Percentiles rank a stretch among this genome's conserved stretches.
Evolutionary conservation across 345 rosid genomes (phyloP).

Genomic region (Diplotaxis tenuifolia): DNA sequence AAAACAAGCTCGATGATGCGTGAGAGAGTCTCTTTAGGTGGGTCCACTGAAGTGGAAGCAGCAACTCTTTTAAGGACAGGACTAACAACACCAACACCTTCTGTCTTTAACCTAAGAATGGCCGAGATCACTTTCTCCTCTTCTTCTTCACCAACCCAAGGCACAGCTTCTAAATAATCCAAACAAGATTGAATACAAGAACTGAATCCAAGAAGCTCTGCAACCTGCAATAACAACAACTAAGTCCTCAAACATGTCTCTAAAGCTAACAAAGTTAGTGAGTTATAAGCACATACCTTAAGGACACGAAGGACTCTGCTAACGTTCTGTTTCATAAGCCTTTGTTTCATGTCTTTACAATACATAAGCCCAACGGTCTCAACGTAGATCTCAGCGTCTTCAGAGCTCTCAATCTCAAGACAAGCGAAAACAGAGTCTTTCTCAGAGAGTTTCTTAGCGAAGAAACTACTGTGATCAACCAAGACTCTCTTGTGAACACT

Average conservation of each 20-base stretch:
- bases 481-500: constrained; percentile 81
- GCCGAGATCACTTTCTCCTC: constrained; percentile 88
- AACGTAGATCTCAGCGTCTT: constrained; percentile 86
- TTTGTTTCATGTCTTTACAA: constrained; percentile 93
- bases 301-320: constrained; percentile 80
- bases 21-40: constrained; percentile 78
- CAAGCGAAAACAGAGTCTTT: constrained; percentile 56
- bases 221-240: constrained; percentile 49
- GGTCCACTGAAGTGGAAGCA: constrained; percentile 50
- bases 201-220: constrained; percentile 70
- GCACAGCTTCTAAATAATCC: constrained; percentile 97
- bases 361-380: constrained; percentile 97
- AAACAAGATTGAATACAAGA: constrained; percentile 74
- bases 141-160: constrained; percentile 98
- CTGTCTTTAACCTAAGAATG: constrained; percentile 60
- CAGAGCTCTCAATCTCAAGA: constrained; percentile 79
- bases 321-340: constrained; percentile 86
- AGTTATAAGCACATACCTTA: constrained; percentile 51
- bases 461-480: constrained; percentile 65
- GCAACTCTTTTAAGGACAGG: constrained; percentile 82
- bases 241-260: neutral
- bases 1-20: constrained; percentile 79
- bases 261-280: constrained; percentile 7
- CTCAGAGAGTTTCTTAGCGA: constrained; percentile 64
- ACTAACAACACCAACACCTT: constrained; percentile 45